These are phyloP conservation scores for Aeschynomene evenia DNA, from an alignment of 306 rosid genomes.

Conservation along the genomic window DNA sequence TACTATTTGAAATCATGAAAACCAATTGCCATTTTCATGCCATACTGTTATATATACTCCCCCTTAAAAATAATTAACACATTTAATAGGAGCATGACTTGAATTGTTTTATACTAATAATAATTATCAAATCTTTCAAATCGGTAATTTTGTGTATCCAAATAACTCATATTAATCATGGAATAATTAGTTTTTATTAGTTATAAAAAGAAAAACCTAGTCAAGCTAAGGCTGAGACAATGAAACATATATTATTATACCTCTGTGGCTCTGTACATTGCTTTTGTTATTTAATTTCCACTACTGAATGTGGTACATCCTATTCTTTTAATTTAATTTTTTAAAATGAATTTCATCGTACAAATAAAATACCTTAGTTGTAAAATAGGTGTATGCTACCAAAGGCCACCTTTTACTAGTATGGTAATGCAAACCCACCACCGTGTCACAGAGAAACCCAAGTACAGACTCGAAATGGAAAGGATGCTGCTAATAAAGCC, in stretches of 20 bases:
- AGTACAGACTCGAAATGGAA: conserved; percentile 24
- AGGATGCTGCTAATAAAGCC: conserved; percentile 2
- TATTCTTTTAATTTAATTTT: too few species aligned
- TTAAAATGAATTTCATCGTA: not conserved
- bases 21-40: not conserved
- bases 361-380: conserved; percentile 26
- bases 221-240: not conserved
- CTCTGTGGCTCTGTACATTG: not conserved
- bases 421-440: conserved; percentile 19
- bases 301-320: not conserved
- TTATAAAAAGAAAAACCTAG: too few species aligned
- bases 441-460: not conserved
- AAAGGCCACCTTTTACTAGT: conserved; percentile 18
- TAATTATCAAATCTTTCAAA: too few species aligned
- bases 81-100: too few species aligned
- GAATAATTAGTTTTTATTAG: not conserved
- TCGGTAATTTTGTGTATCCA: not conserved
- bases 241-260: too few species aligned
- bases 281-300: conserved; percentile 15
- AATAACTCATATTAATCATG: not conserved
- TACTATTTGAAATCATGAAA: not conserved
- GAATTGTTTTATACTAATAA: too few species aligned
- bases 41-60: not conserved
- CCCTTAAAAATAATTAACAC: too few species aligned
- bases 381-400: conserved; percentile 13